These are phyloP conservation scores for Botrytis pseudocinerea DNA, from an alignment of 2,329 filamentous ascomycete genomes.

Conservation along the genomic window DNA sequence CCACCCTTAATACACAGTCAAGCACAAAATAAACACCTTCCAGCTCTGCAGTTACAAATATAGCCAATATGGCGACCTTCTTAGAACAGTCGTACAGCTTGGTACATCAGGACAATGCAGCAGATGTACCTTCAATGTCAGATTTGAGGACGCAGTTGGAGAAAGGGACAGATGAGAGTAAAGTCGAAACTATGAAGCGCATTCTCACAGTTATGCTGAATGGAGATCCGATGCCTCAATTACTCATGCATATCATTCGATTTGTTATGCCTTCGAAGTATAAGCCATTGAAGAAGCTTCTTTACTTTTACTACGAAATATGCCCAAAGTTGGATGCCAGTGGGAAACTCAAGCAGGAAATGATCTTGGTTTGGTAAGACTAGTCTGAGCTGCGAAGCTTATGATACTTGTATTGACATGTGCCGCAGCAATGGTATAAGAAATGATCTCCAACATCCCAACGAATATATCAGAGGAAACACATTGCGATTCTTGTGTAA, in stretches of 20 bases:
- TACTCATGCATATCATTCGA: conserved; percentile 99
- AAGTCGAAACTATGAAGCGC: conserved; percentile 94
- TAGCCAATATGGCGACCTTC: conserved; percentile 81
- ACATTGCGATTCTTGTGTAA: conserved; percentile 98
- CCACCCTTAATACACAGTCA: conserved; percentile 24
- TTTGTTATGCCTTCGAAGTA: conserved; percentile 99
- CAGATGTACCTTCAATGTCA: conserved; percentile 85
- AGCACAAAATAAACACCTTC: conserved; percentile 31
- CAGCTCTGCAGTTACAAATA: conserved; percentile 28
- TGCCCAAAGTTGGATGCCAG: conserved; percentile 90
- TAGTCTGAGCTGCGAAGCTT: conserved; percentile 11
- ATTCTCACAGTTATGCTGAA: conserved; percentile 98
- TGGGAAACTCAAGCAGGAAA: conserved; percentile 98
- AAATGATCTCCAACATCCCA: conserved; percentile 94
- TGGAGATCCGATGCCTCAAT: conserved; percentile 89
- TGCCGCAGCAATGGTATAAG: conserved; percentile 86
- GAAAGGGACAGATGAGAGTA: conserved; percentile 89
- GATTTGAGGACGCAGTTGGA: conserved; percentile 92
- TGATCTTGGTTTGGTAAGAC: conserved; percentile 93
- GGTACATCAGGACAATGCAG: conserved; percentile 95
- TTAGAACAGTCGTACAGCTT: conserved; percentile 94
- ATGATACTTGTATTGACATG: not conserved
- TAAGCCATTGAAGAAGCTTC: conserved; percentile 93
- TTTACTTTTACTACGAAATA: conserved; percentile 99
- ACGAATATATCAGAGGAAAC: conserved; percentile 97